These are phyloP conservation scores for Crucihimalaya himalaica DNA, from an alignment of 345 rosid genomes.

Conservation along the genomic window DNA sequence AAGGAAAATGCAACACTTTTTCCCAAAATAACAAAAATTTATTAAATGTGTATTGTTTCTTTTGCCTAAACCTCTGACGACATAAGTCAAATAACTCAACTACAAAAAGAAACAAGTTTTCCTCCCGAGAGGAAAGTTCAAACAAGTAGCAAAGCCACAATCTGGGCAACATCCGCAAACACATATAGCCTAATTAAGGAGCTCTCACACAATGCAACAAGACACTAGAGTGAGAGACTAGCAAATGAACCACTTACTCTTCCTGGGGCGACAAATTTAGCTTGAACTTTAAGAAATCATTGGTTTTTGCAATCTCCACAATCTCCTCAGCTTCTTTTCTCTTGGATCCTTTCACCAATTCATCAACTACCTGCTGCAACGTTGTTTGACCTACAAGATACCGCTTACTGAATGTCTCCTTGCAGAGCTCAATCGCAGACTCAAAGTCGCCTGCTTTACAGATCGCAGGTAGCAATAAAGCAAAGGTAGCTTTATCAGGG, in stretches of 20 bases:
- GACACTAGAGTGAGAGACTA: not conserved
- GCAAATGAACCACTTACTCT: conserved; percentile 21
- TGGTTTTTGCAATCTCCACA: conserved; percentile 48
- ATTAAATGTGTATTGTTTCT: not conserved
- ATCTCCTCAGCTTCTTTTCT: conserved; percentile 57
- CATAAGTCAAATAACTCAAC: not conserved
- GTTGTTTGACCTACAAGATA: conserved; percentile 30
- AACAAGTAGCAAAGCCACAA: conserved; percentile 3
- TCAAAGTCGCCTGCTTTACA: conserved; percentile 56
- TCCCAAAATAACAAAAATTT: not conserved
- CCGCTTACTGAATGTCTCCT: conserved; percentile 37
- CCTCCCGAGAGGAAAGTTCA: not conserved
- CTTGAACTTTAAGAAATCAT: conserved; percentile 38
- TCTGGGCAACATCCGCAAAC: conserved; percentile 1
- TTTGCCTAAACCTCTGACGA: not conserved
- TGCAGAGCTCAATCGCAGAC: conserved; percentile 48
- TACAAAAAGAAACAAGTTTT: not conserved
- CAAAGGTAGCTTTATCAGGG: conserved; percentile 44
- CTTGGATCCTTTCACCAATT: conserved; percentile 51
- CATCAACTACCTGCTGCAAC: conserved; percentile 53
- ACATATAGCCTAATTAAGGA: conserved; percentile 15
- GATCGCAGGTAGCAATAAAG: conserved; percentile 48
- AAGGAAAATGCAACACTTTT: not conserved
- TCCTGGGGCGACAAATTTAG: conserved; percentile 30
- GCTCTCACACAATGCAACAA: not conserved